phyloP scores from a whole-genome alignment of 305 asterid species.

The Lippia alba region DNA sequence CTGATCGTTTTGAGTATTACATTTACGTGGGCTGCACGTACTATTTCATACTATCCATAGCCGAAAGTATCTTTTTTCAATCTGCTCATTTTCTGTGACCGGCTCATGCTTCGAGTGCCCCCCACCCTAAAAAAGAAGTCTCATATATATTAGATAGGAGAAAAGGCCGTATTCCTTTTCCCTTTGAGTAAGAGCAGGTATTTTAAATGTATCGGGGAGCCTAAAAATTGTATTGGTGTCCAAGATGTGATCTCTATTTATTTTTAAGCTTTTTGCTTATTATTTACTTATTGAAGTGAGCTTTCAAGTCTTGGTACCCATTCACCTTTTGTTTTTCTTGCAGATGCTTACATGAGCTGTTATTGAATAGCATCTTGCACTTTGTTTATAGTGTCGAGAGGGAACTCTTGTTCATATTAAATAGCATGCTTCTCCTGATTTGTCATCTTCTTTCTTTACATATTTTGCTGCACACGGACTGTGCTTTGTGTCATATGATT shows the following conservation, averaged over 20 bases:
- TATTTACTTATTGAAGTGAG: not conserved
- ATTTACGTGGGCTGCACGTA: too few species aligned
- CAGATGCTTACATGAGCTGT: constrained; percentile 8
- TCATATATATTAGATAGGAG: not conserved
- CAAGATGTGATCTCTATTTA: not conserved
- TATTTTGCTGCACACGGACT: constrained; percentile 1
- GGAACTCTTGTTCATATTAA: constrained; percentile 2
- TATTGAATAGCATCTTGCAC: not conserved
- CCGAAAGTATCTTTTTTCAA: not conserved
- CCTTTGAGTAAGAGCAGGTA: not conserved
- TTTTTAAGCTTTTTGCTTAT: not conserved
- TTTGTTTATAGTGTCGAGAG: constrained; percentile 6
- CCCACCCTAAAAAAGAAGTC: too few species aligned
- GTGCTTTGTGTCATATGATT: not conserved
- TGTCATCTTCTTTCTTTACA: constrained; percentile 1
- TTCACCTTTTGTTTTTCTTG: constrained; percentile 1
- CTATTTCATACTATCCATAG: too few species aligned
- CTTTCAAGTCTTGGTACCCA: constrained; percentile 10
- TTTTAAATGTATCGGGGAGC: not conserved
- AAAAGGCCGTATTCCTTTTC: not conserved
- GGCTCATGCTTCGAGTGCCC: not conserved
- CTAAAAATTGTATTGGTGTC: constrained; percentile 9
- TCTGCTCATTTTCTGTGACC: constrained; percentile 5
- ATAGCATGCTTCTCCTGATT: not conserved
- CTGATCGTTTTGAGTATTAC: too few species aligned